Evolutionary conservation across 345 rosid genomes (phyloP).

Genomic region (Melaleuca quinquenervia): DNA sequence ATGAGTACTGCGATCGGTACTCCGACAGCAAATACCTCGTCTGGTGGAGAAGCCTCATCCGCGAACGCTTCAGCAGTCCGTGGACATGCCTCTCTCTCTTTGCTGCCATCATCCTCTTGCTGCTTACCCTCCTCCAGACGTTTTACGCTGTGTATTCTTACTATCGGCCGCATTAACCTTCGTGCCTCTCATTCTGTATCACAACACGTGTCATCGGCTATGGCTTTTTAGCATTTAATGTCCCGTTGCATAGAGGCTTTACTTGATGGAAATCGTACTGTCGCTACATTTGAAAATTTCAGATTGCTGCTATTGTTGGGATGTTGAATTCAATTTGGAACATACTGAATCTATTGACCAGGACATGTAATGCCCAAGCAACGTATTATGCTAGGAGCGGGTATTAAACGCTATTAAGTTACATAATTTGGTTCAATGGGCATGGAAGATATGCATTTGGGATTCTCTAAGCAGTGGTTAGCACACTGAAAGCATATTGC

Average conservation of each 20-base stretch:
- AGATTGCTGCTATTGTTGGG: background rate
- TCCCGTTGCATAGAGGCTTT: background rate
- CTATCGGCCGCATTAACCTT: background rate
- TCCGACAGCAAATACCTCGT: background rate
- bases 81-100: constrained; percentile 4
- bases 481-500: no score
- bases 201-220: background rate
- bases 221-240: background rate
- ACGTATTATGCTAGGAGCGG: background rate
- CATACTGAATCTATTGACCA: background rate
- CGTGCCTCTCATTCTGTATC: background rate
- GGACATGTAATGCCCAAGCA: background rate
- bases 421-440: background rate
- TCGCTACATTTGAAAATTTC: background rate
- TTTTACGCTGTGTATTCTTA: background rate
- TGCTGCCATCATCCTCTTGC: background rate
- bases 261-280: background rate
- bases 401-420: background rate
- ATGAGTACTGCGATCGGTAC: background rate
- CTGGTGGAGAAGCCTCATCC: background rate
- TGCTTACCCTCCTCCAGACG: background rate
- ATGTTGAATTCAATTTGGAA: background rate
- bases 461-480: no score
- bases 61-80: background rate
- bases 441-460: background rate